Base-by-base conservation (phyloP, 164 flowering plant species). In the Dillenia suffruticosa region DNA sequence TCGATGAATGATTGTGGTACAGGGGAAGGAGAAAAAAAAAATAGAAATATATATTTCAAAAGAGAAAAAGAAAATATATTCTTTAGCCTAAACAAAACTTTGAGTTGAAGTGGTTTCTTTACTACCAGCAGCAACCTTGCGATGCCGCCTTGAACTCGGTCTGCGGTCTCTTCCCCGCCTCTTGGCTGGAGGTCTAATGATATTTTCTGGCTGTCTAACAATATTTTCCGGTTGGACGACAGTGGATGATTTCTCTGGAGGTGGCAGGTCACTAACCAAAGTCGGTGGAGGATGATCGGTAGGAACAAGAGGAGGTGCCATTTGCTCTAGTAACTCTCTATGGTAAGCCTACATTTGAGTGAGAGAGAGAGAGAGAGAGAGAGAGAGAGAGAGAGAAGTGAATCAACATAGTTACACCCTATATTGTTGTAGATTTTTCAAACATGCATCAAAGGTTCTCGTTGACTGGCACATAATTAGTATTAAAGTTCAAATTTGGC, bases 331-430 rank as follows among this genome's bases (percentile, higher is more conserved):
- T 57, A 89, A 15, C 51, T 88, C 96, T 71, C 84, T 80, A 59
- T 92, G 98, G 73, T 92, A 89, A 55, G 84, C 81, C 98, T n/a
- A n/a, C n/a, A n/a, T n/a, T n/a, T n/a, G 40, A 26, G 40, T 2
- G 40, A 26, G 40, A 26, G 40, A 26, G 40, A 24, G 26, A 24
- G 40, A 26, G 40, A 26, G 40, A 26, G 40, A 26, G 40, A 32
- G 40, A 32, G 40, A 32, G 40, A 32, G 7, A 32, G 40, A 32
- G 40, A 32, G 40, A 32, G 40, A 32, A 32, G 40, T 32, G 40
- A 32, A 32, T 32, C 40, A 32, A 32, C 7, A 4, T 5, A 5
- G 40, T 32, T 32, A 6, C 40, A 5, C 6, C 6, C 0, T 32
- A 5, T 6, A 32, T 32, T 32, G 40, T 32, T 6, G 40, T 6